A percentile compares a stretch with the other conserved stretches of the same genome.
Conservation (phyloP, 2,329 filamentous ascomycete genomes). For the Beauveria scarabaeidicola region DNA sequence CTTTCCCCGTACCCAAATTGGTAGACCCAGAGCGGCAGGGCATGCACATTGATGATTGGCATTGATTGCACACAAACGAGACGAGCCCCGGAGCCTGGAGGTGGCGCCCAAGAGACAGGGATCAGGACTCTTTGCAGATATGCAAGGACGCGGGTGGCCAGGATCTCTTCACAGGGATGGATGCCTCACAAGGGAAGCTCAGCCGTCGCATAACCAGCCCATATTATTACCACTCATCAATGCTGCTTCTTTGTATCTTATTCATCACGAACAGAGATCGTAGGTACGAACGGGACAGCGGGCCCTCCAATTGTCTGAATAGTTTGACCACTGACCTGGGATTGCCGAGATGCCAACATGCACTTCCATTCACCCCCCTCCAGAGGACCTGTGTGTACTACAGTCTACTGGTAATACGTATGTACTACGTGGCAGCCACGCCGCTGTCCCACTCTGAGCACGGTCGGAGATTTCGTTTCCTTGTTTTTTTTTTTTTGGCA, state of each 20-base stretch:
- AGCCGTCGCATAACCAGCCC: conserved; percentile 2
- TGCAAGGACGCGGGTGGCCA: neutral
- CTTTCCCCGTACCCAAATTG: neutral
- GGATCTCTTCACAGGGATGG: conserved; percentile 3
- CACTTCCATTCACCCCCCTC: neutral
- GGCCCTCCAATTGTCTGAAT: neutral
- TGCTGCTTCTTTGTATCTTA: neutral
- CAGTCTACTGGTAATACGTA: no score
- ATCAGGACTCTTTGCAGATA: conserved; percentile 1
- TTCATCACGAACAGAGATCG: neutral
- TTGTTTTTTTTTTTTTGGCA: conserved; percentile 1
- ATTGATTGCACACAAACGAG: neutral
- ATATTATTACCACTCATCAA: neutral
- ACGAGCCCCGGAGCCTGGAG: neutral
- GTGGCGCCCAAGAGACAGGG: neutral
- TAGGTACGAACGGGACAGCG: neutral
- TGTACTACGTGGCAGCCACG: conserved; percentile 5
- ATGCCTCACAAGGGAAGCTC: neutral
- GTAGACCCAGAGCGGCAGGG: neutral
- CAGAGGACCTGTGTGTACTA: neutral
- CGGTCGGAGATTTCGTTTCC: conserved; percentile 8
- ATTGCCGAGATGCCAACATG: neutral
- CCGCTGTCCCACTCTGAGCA: conserved; percentile 9
- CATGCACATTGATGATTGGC: no score
- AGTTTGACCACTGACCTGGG: neutral